phyloP scores from a whole-genome alignment of 306 rosid species.

The Citrullus amarus region DNA sequence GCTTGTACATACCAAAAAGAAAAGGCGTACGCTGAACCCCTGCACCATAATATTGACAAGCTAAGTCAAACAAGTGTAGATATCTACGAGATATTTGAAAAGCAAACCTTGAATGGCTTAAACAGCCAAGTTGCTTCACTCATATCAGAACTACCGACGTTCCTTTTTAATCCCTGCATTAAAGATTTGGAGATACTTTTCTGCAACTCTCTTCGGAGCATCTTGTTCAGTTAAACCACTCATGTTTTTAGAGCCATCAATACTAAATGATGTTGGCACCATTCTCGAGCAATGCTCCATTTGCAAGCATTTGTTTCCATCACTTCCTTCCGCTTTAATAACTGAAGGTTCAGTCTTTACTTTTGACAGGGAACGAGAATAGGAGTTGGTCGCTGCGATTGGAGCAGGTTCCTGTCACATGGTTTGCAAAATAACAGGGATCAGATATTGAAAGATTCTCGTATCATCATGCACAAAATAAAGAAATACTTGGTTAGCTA shows the following conservation, averaged over 20 bases:
- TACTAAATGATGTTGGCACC: background rate
- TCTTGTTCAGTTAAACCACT: background rate
- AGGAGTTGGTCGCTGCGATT: background rate
- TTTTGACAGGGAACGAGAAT: background rate
- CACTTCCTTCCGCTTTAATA: background rate
- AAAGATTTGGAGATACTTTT: constrained; percentile 5
- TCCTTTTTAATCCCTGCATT: constrained; percentile 1
- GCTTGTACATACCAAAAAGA: background rate
- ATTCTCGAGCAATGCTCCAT: background rate
- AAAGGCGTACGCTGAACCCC: background rate
- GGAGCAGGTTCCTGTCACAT: background rate
- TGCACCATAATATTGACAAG: background rate
- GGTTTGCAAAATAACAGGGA: background rate
- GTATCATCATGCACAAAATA: background rate
- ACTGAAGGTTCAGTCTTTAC: background rate
- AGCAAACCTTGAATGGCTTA: background rate
- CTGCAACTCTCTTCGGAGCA: background rate
- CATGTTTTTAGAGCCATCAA: background rate
- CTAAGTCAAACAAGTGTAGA: background rate
- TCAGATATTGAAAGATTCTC: background rate
- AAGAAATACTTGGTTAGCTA: background rate
- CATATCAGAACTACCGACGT: background rate
- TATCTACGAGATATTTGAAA: background rate
- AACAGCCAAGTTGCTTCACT: background rate
- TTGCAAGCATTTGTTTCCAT: background rate